Conservation (phyloP, 1,284 basidiomycete species). For the Singerocomus inundabilis region DNA sequence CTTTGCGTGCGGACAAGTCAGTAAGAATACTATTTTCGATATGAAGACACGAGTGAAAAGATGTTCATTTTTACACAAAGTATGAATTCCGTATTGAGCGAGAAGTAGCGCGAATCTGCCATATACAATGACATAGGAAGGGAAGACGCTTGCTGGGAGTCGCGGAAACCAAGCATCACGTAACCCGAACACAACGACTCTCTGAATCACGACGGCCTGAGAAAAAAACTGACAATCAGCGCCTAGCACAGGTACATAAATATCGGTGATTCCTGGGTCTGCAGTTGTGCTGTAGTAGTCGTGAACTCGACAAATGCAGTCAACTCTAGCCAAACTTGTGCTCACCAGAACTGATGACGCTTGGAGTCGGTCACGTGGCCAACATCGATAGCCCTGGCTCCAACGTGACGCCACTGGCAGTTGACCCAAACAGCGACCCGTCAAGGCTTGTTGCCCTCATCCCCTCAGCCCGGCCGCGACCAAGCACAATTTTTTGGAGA, state of each 20-base stretch:
- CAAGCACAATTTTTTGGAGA: not conserved
- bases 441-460: not conserved
- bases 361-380: slow-evolving; percentile 14
- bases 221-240: not conserved
- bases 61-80: not conserved
- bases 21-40: not conserved
- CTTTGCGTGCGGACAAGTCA: not conserved
- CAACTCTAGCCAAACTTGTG: not conserved
- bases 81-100: not conserved
- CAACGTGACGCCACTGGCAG: too few relatives aligned
- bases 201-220: not conserved
- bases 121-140: too few relatives aligned
- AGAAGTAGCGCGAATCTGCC: not conserved
- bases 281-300: not conserved
- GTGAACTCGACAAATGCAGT: slow-evolving; percentile 1
- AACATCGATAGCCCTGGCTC: too few relatives aligned
- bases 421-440: slow-evolving; percentile 10
- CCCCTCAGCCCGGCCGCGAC: slow-evolving; percentile 1
- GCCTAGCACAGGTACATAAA: not conserved
- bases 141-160: too few relatives aligned
- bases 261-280: too few relatives aligned
- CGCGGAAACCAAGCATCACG: too few relatives aligned
- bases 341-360: not conserved
- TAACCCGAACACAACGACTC: not conserved
- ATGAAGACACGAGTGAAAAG: slow-evolving; percentile 4